Percentiles rank a stretch among this genome's conserved stretches.
These are phyloP conservation scores for Curvularia verruculosa DNA, from an alignment of 2,329 filamentous ascomycete species.

Conservation along the genomic window DNA sequence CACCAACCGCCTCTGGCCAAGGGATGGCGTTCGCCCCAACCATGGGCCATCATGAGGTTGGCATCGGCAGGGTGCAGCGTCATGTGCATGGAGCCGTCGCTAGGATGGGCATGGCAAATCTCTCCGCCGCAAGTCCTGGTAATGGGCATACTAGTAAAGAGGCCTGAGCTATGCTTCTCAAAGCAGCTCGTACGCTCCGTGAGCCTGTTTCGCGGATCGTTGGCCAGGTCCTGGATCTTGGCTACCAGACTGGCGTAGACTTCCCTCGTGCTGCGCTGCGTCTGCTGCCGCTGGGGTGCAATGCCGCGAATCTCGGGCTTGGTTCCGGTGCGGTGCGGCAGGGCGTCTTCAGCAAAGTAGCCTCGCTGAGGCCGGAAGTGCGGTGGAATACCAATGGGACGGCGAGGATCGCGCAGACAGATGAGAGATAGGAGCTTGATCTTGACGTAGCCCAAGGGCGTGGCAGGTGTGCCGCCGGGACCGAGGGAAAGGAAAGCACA, in stretches of 20 bases:
- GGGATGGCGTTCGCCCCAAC: constrained; percentile 76
- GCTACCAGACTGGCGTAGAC: constrained; percentile 47
- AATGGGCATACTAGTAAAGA: constrained; percentile 71
- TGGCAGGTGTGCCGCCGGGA: constrained; percentile 79
- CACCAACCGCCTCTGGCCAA: constrained; percentile 71
- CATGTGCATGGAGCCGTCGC: constrained; percentile 78
- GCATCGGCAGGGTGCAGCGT: constrained; percentile 81
- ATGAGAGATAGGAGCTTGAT: constrained; percentile 76
- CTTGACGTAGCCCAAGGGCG: constrained; percentile 72
- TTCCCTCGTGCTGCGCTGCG: constrained; percentile 66
- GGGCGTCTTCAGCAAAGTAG: constrained; percentile 57
- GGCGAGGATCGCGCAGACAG: constrained; percentile 72
- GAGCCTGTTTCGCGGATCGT: constrained; percentile 38
- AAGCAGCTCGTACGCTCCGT: constrained; percentile 71
- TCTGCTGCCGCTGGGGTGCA: constrained; percentile 79
- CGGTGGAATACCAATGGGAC: constrained; percentile 60
- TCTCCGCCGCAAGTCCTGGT: constrained; percentile 79
- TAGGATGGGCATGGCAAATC: constrained; percentile 79
- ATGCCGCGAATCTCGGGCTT: constrained; percentile 75
- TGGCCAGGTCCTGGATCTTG: constrained; percentile 29
- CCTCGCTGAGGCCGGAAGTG: constrained; percentile 62
- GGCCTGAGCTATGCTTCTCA: constrained; percentile 79
- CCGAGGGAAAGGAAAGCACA: constrained; percentile 76
- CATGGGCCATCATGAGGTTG: constrained; percentile 70
- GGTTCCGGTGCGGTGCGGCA: constrained; percentile 67